Conservation (phyloP, 306 rosid genomes). For the Cicer pinnatifidum region DNA sequence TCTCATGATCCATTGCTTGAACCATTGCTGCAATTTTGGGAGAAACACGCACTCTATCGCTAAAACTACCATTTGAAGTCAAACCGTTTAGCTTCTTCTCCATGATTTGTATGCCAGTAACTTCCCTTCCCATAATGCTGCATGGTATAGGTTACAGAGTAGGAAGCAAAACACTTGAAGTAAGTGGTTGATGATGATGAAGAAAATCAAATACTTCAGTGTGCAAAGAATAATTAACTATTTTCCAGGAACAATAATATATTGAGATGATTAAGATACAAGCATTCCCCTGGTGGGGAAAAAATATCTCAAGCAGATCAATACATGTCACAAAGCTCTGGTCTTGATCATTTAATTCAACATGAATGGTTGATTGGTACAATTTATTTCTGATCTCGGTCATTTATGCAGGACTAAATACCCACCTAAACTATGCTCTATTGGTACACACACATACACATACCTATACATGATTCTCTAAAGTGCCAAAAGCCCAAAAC, state of each 20-base stretch:
- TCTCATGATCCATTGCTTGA: slow-evolving; percentile 66
- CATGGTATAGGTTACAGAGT: slow-evolving; percentile 43
- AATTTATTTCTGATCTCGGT: neutral
- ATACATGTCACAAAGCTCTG: slow-evolving; percentile 9
- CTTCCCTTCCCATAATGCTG: slow-evolving; percentile 95
- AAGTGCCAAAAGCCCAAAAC: slow-evolving; percentile 34
- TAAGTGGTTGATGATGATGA: slow-evolving; percentile 9
- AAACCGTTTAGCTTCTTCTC: slow-evolving; percentile 59
- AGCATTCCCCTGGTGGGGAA: slow-evolving; percentile 29
- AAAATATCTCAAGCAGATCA: slow-evolving; percentile 9
- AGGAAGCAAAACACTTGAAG: slow-evolving; percentile 34
- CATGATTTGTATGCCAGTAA: slow-evolving; percentile 56
- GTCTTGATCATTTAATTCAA: neutral
- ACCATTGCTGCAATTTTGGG: slow-evolving; percentile 65
- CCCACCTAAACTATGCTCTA: neutral
- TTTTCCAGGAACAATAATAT: slow-evolving; percentile 15
- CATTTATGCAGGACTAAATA: neutral
- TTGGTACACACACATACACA: neutral
- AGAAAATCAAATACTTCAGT: slow-evolving; percentile 12
- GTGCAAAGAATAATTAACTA: slow-evolving; percentile 19
- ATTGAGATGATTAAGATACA: slow-evolving; percentile 1
- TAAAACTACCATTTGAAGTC: slow-evolving; percentile 56
- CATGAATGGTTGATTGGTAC: neutral
- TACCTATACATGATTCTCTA: slow-evolving; percentile 5
- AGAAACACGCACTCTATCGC: slow-evolving; percentile 61